Evolutionary conservation across 306 rosid genomes (phyloP), one percentile per base, ranked within the genome.

Genomic region (Vachellia pachyceras): DNA sequence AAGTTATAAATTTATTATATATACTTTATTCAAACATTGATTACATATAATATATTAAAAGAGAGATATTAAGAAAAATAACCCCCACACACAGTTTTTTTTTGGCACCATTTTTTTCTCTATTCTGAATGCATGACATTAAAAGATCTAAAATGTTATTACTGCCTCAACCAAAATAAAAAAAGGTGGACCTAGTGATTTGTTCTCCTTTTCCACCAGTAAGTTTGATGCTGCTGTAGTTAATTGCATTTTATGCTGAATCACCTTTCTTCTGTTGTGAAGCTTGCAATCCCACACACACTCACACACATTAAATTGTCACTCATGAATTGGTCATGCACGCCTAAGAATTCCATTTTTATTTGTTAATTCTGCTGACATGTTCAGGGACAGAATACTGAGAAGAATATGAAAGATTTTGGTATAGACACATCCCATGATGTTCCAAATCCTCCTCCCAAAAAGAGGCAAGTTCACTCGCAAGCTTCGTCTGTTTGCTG

Each of bases 391-490:
- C 82, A 82, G 79, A 82, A 82, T 33, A 55, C 81, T 60, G 80
- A 77, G 70, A 73, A 69, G 58, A 79, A 80, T 54, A 74, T 79
- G 69, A 75, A 81, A 80, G 88, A 90, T 81, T 77, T 77, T 77
- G 57, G 64, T 60, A 73, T 71, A 86, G 84, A 80, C 55, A 63
- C 83, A 18, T 37, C 57, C 33, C 57, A 81, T 14, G 75, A 78
- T 63, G 69, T 69, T 72, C 75, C 84, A 39, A 65, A 33, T 58
- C 84, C 55, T 79, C 76, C 76, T 75, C 52, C 47, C 65, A 41
- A 60, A 60, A 86, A 81, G 72, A 89, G 92, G 97, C 88, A 85
- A 85, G 91, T 79, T 61, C 61, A 79, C 64, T 68, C 73, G 49
- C n/a, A n/a, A n/a, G n/a, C n/a, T n/a, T n/a, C n/a, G n/a, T n/a